A percentile compares a stretch with the other conserved stretches of the same genome.
phyloP scores from a whole-genome alignment of 345 rosid genomes.

The Sonneratia caseolaris region DNA sequence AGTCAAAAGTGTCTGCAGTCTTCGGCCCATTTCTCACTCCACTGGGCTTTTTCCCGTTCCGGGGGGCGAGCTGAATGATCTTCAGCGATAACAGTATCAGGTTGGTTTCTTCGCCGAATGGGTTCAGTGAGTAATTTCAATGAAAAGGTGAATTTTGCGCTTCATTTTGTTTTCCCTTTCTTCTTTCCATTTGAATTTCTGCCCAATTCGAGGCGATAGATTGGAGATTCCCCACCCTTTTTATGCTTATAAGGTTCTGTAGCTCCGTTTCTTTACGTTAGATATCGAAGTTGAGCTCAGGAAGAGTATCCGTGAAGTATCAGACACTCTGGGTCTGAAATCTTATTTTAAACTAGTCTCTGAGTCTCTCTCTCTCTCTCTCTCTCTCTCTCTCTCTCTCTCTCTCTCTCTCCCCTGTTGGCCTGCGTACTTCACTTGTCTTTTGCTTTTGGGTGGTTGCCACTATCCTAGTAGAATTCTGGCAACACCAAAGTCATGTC shows the following conservation, averaged over 20 bases:
- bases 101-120: background rate
- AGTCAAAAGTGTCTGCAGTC: background rate
- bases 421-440: no score
- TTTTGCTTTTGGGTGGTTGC: no score
- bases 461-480: background rate
- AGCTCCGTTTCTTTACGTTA: background rate
- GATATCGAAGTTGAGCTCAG: background rate
- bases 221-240: background rate
- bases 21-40: background rate
- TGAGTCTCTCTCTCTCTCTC: background rate
- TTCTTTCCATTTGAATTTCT: background rate
- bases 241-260: background rate
- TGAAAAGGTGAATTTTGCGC: background rate
- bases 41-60: background rate
- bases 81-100: background rate
- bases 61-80: background rate
- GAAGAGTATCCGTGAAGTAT: background rate
- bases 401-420: no score
- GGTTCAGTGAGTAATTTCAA: background rate
- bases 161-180: background rate
- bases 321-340: background rate
- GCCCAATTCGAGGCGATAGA: background rate
- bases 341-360: background rate
- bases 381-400: no score
- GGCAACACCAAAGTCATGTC: constrained; percentile 6